Percentiles rank a stretch among this genome's conserved stretches.
Conservation (phyloP, 2,329 filamentous ascomycete species). For the Cladosporium sp. region DNA sequence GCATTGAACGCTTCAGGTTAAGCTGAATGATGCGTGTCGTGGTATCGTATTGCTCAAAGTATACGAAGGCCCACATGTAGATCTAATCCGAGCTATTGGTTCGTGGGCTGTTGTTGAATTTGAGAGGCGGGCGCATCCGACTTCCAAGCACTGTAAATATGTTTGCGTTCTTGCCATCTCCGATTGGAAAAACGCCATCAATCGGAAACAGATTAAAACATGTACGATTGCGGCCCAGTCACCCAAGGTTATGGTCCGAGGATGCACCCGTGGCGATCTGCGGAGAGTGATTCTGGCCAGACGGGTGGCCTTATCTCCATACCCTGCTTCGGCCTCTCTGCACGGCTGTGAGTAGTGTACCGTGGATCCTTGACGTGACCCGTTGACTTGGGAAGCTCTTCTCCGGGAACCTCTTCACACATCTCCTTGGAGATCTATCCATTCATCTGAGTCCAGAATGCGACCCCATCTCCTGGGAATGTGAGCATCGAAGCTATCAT, state of each 20-base stretch:
- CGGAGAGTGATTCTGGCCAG: neutral
- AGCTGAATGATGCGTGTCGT: neutral
- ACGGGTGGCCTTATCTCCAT: neutral
- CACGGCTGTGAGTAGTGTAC: neutral
- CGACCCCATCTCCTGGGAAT: neutral
- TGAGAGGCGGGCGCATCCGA: neutral
- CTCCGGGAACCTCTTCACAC: neutral
- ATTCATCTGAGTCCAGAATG: neutral
- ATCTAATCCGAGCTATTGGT: neutral
- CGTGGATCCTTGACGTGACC: neutral
- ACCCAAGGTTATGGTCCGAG: neutral
- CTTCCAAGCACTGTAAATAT: neutral
- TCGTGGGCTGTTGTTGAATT: neutral
- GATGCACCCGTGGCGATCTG: neutral
- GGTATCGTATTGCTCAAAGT: neutral
- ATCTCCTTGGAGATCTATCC: neutral
- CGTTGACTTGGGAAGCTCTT: neutral
- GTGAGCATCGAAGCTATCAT: neutral
- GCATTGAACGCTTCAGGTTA: neutral
- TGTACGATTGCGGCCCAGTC: neutral
- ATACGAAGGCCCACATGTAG: neutral
- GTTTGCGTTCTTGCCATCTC: neutral
- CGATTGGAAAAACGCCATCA: neutral
- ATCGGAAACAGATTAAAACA: neutral
- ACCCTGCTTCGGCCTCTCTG: neutral